Conservation (phyloP, 169 alveolate genomes). For the Plasmodium vivax region DNA sequence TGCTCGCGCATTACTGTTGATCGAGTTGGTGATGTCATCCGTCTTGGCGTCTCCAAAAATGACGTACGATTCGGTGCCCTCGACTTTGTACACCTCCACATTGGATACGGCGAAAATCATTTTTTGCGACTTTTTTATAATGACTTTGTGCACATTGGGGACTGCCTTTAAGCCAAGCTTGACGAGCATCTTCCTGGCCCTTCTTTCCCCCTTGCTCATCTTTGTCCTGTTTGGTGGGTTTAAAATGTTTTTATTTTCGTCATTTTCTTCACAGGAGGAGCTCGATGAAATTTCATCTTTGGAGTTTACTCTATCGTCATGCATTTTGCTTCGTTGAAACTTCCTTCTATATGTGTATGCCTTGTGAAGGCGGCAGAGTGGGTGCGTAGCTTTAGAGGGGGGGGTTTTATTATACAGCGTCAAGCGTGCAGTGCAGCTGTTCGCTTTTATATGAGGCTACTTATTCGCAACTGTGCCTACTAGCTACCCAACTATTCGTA, state of each 20-base stretch:
- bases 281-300: conserved; percentile 67
- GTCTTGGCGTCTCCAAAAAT: conserved; percentile 97
- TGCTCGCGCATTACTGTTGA: conserved; percentile 35
- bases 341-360: not conserved
- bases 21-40: conserved; percentile 90
- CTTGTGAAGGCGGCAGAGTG: not conserved
- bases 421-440: not conserved
- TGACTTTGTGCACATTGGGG: conserved; percentile 92
- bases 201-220: conserved; percentile 94
- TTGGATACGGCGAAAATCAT: conserved; percentile 91
- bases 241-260: conserved; percentile 58
- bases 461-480: not conserved
- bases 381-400: not conserved
- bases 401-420: not conserved
- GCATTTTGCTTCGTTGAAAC: conserved; percentile 28
- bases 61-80: conserved; percentile 93
- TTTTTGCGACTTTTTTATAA: conserved; percentile 93
- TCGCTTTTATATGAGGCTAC: not conserved
- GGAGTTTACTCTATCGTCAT: conserved; percentile 56
- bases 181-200: conserved; percentile 93
- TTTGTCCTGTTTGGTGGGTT: conserved; percentile 77
- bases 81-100: conserved; percentile 95
- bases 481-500: not conserved
- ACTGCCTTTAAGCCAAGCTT: conserved; percentile 94
- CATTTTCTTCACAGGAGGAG: conserved; percentile 73